Evolutionary conservation across 306 rosid genomes (phyloP).

Genomic region (Delonix regia): DNA sequence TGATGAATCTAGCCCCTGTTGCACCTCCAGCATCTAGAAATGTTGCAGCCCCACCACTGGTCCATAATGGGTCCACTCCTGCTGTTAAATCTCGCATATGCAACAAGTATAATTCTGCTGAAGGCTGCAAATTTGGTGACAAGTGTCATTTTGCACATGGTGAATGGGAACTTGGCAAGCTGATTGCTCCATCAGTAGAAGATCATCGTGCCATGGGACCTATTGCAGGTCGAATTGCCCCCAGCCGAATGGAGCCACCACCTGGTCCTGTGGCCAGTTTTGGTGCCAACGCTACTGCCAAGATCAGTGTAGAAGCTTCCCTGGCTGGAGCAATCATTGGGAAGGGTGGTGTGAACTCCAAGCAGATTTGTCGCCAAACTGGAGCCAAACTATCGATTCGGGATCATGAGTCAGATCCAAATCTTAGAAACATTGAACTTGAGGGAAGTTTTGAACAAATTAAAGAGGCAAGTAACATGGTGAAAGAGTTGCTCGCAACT

Average conservation of each 20-base stretch:
- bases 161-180: constrained; percentile 93
- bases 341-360: constrained; percentile 94
- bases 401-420: constrained; percentile 84
- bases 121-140: constrained; percentile 98
- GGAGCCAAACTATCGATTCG: constrained; percentile 94
- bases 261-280: constrained; percentile 71
- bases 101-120: constrained; percentile 74
- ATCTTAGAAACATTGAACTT: constrained; percentile 83
- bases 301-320: constrained; percentile 92
- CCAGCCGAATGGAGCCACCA: constrained; percentile 66
- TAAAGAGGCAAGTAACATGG: constrained; percentile 89
- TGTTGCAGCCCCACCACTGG: constrained; percentile 52
- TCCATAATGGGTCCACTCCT: constrained; percentile 66
- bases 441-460: constrained; percentile 96
- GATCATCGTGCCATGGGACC: constrained; percentile 67
- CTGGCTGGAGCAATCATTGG: constrained; percentile 97
- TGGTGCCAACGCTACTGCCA: constrained; percentile 93
- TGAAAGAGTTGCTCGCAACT: constrained; percentile 69
- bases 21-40: constrained; percentile 65
- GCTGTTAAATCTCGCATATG: constrained; percentile 77
- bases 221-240: constrained; percentile 42
- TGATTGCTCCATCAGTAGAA: constrained; percentile 58
- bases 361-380: constrained; percentile 95
- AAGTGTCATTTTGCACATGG: constrained; percentile 96
- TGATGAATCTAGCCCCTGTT: constrained; percentile 83